Base-by-base conservation (phyloP, 2,329 filamentous ascomycete genomes). In the Whalleya microplaca region DNA sequence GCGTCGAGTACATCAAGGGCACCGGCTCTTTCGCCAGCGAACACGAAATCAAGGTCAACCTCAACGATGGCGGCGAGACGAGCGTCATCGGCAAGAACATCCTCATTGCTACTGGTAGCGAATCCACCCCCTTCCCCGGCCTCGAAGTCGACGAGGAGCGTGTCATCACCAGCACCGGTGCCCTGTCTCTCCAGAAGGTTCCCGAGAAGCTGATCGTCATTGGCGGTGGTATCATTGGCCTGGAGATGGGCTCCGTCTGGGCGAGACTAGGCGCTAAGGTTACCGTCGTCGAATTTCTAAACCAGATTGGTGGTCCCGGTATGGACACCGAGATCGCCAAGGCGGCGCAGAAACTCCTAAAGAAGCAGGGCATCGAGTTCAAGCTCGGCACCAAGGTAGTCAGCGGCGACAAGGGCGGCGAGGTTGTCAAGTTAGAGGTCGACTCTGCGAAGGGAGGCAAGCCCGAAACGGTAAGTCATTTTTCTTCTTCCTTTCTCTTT, bases 221-320 rank as follows among this genome's bases (percentile, higher is more conserved):
- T 73, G 95, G 95, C 68, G 95, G 95, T 74, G 95, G 95, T 75
- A 99, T 99, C 76, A 99, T 99, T 71, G 95, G 95, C 73, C 86
- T 99, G 42, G 95, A 99, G 80, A 99, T 99, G 95, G 92, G 81
- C 63, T 98, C 94, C 51, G 95, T 99, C 51, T 99, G 95, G 95
- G 96, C 92, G 59, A 86, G 95, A 70, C 83, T 99, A 60, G 95
- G 95, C 63, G 78, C 92, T 63, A 91, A 98, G 78, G 95, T 99
- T 58, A 99, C 95, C 60, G 93, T 99, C 56, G 93, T 99, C 55
- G 95, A 99, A 79, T 99, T 95, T 80, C 82, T 99, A 55, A 86
- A 88, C 70, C 93, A 97, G 81, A 98, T 99, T 66, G 95, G 95
- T 77, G 95, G 95, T 56, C 95, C 95, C 47, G 95, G 95, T 69